Base-by-base conservation (phyloP, 1,284 basidiomycete species). In the Cutaneotrichosporon mucoides region DNA sequence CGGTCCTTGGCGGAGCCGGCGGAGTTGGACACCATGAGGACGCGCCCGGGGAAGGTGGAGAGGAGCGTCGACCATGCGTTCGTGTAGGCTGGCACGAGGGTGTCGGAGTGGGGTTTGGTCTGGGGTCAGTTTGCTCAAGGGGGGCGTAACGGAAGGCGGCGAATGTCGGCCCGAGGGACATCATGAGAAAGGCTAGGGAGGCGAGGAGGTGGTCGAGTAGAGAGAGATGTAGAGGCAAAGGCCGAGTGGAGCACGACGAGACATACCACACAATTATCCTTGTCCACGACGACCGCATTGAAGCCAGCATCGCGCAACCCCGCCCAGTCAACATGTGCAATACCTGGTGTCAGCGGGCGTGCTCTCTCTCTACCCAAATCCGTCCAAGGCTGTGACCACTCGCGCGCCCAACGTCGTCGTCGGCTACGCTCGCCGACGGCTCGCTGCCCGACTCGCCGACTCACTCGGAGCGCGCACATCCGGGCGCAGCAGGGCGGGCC, bases 1-100 rank as follows among this genome's bases (percentile, higher is more conserved):
- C 87, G 83, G 73, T 98, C 95, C 55, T 85, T 81, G 45, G 77
- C 79, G 13, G 89, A 89, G 1, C 95, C 95, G 1, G 92, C 92
- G 33, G 92, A 92, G 75, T 98, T 98, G 77, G 90, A 92, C 42
- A 98, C 93, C 55, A 98, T 85, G 62, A 99, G 81, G 8, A 98
- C 85, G 63, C 92, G 88, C 0, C 83, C 83, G 0, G 89, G 90
- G 71, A 97, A 97, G 0, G 85, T 83, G 44, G 81, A 73, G 46
- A 85, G 79, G 59, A 92, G 88, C 67, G 86, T 82, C 40, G 81
- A 73, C 93, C 93, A 98, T 4, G 88, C 84, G n/a, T 84, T 86
- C 87, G 74, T 84, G 76, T 35, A 92, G 60, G 89, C 85, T 2
- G 88, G 88, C 13, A 88, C 85, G 24, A 92, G 79, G 5, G 77